These are phyloP conservation scores for Xylaria castorea DNA, from an alignment of 495 filamentous ascomycete genomes.

Conservation along the genomic window DNA sequence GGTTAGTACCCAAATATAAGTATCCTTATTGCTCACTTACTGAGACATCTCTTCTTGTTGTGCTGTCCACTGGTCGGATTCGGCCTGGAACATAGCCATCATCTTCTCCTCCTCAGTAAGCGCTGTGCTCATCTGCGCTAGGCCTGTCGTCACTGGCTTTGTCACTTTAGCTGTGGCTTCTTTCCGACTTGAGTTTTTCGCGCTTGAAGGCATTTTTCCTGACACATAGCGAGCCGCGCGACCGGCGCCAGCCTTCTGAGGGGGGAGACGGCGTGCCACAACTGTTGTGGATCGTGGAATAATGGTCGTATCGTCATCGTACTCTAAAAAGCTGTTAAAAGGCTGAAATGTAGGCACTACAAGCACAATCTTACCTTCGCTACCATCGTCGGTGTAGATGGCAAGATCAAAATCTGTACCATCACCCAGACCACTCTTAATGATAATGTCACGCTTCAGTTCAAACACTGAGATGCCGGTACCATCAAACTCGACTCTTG, in stretches of 20 bases:
- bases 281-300: conserved; percentile 94
- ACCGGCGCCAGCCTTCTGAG: conserved; percentile 78
- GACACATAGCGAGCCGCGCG: conserved; percentile 94
- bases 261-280: conserved; percentile 86
- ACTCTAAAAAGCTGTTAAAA: conserved; percentile 65
- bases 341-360: neutral
- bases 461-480: conserved; percentile 99
- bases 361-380: conserved; percentile 73
- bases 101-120: conserved; percentile 92
- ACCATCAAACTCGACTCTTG: conserved; percentile 94
- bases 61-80: conserved; percentile 84
- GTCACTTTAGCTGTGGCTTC: conserved; percentile 63
- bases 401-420: conserved; percentile 96
- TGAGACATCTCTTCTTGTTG: conserved; percentile 92
- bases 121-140: conserved; percentile 68
- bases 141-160: conserved; percentile 61
- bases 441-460: conserved; percentile 97
- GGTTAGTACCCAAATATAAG: conserved; percentile 46
- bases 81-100: conserved; percentile 83
- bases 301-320: conserved; percentile 94
- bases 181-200: conserved; percentile 78
- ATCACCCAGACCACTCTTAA: conserved; percentile 88
- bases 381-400: conserved; percentile 88
- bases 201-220: conserved; percentile 92
- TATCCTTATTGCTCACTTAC: conserved; percentile 61